phyloP scores from a whole-genome alignment of 306 rosid species.

The Argentina anserina region DNA sequence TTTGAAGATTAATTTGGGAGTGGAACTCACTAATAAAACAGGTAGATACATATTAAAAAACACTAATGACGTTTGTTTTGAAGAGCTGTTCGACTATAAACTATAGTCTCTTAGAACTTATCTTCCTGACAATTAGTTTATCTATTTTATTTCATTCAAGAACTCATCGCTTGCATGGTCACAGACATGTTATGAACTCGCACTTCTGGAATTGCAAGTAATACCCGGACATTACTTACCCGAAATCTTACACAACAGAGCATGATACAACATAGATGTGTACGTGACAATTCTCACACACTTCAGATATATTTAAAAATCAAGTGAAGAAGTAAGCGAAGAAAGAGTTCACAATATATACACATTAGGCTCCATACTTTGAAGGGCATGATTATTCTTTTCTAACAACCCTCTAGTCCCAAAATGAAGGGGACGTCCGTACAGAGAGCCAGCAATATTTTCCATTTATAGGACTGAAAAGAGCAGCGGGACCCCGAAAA shows the following conservation, averaged over 20 bases:
- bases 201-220: too few species aligned
- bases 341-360: too few species aligned
- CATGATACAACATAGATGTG: not conserved
- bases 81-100: not conserved
- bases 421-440: conserved; percentile 18
- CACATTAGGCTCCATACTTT: too few species aligned
- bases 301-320: too few species aligned
- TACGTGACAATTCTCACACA: not conserved
- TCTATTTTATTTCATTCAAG: not conserved
- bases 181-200: not conserved
- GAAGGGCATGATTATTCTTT: too few species aligned
- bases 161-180: not conserved
- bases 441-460: conserved; percentile 31
- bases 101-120: not conserved
- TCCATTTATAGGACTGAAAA: not conserved
- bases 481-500: conserved; percentile 15
- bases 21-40: not conserved
- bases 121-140: not conserved
- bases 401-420: too few species aligned
- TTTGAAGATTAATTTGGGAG: not conserved
- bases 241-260: too few species aligned
- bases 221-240: not conserved
- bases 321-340: too few species aligned
- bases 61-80: not conserved
- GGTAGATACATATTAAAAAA: not conserved